Evolutionary conservation across 2,329 filamentous ascomycete genomes (phyloP), one percentile per base, ranked within the genome.

Genomic region (Verticillium isaacii): DNA sequence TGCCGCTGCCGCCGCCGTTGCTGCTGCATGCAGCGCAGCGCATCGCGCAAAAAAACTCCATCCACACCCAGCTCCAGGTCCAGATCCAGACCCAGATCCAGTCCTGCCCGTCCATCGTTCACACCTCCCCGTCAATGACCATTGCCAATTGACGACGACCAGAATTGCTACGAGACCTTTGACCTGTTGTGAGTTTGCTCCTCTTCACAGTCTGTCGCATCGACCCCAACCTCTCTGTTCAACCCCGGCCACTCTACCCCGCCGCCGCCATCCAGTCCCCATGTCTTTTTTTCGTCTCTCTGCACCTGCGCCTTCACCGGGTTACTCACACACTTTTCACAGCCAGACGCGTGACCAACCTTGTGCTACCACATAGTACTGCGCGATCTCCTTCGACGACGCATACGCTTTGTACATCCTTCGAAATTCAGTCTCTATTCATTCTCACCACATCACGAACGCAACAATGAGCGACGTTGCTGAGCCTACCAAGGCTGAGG

Each of bases 401-500:
- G 6, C 2, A n/a, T n/a, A 7, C 15, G 17, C 14, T 41, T n/a
- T 41, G 12, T 17, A 41, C 14, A 41, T 36, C 37, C 37, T 17
- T 41, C 15, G 6, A 12, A 15, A 8, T 41, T 41, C 19, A 41
- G 3, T n/a, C 14, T 17, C 36, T 15, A 37, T 37, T 5, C 36
- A 37, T 14, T 37, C 11, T 37, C 36, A 29, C 29, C 29, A 29
- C 36, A 12, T 37, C 37, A 39, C 50, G 15, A 41, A 6, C 32
- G 32, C 55, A 7, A 15, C 17, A 1, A 45, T 50, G 41, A 32
- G 58, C n/a, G 32, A 29, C 39, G 52, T 65, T 25, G 69, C 71
- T 57, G 66, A 66, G 57, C 34, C 68, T 41, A 60, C 57, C 56
- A 69, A 72, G 65, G 65, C 64, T n/a, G 68, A 75, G 65, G 61